These are phyloP conservation scores for Rhizomucor miehei DNA, from an alignment of 371 early-diverging fungal species.

Conservation along the genomic window DNA sequence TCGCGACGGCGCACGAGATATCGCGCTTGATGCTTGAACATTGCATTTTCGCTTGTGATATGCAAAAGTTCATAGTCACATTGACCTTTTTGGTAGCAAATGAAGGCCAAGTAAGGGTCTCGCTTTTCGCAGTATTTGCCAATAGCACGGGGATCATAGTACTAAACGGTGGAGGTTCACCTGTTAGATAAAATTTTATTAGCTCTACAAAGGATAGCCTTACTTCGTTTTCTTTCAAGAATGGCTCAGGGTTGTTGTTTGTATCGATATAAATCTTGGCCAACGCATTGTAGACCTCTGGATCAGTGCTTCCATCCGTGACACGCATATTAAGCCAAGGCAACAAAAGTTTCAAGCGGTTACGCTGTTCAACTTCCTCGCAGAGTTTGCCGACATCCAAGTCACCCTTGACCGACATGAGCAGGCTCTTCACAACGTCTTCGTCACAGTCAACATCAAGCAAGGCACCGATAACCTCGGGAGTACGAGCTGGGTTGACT, in stretches of 20 bases:
- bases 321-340: conserved; percentile 91
- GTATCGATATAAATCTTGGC: conserved; percentile 99
- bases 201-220: not conserved
- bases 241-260: conserved; percentile 96
- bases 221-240: conserved; percentile 87
- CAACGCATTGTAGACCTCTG: conserved; percentile 91
- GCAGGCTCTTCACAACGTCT: conserved; percentile 83
- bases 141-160: conserved; percentile 86
- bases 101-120: conserved; percentile 94
- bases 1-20: conserved; percentile 92
- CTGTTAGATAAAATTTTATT: too few relatives aligned
- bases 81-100: conserved; percentile 93
- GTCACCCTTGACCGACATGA: conserved; percentile 74
- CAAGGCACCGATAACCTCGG: conserved; percentile 95
- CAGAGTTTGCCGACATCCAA: conserved; percentile 88
- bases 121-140: conserved; percentile 98
- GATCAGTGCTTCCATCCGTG: conserved; percentile 83
- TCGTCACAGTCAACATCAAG: conserved; percentile 98
- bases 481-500: conserved; percentile 93
- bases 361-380: conserved; percentile 92
- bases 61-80: conserved; percentile 92
- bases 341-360: conserved; percentile 92
- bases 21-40: conserved; percentile 98
- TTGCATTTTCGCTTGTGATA: conserved; percentile 94
- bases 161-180: conserved; percentile 32